These are phyloP conservation scores for Tetracladium marchalianum DNA, from an alignment of 495 filamentous ascomycete genomes.

Conservation along the genomic window DNA sequence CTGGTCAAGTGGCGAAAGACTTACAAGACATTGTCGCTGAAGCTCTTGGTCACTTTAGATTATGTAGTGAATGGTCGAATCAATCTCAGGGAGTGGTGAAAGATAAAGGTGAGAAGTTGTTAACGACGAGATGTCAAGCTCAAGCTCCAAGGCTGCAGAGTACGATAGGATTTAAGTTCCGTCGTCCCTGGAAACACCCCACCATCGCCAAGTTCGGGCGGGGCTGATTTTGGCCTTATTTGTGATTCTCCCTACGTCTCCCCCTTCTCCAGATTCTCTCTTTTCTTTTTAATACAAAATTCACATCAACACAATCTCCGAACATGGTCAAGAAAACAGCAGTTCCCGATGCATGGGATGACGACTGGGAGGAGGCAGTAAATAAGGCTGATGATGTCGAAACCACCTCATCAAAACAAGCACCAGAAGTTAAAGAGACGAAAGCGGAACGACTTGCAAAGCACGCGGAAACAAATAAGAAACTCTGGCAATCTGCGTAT, in stretches of 20 bases:
- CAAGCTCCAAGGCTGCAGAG: conserved; percentile 2
- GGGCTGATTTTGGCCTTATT: no score
- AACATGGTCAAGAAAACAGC: conserved; percentile 18
- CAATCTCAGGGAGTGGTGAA: no score
- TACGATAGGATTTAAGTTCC: background rate
- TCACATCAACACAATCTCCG: background rate
- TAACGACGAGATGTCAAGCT: background rate
- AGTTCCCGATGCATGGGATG: conserved; percentile 77
- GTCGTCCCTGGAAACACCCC: background rate
- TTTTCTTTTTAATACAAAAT: background rate
- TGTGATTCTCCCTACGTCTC: background rate
- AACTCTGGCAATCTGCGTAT: conserved; percentile 85
- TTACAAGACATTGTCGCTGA: conserved; percentile 4
- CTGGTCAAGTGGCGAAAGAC: background rate
- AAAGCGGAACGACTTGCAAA: conserved; percentile 70
- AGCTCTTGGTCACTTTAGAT: no score
- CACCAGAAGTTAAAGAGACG: conserved; percentile 38
- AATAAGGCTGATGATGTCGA: conserved; percentile 33
- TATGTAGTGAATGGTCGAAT: no score
- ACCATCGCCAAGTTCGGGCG: background rate
- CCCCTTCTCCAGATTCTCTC: background rate
- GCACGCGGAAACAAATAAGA: conserved; percentile 71
- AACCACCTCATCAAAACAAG: conserved; percentile 26
- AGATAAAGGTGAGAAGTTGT: background rate
- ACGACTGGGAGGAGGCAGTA: conserved; percentile 75